phyloP scores from a whole-genome alignment of 441 rosid species.

The Omphalea diandra region DNA sequence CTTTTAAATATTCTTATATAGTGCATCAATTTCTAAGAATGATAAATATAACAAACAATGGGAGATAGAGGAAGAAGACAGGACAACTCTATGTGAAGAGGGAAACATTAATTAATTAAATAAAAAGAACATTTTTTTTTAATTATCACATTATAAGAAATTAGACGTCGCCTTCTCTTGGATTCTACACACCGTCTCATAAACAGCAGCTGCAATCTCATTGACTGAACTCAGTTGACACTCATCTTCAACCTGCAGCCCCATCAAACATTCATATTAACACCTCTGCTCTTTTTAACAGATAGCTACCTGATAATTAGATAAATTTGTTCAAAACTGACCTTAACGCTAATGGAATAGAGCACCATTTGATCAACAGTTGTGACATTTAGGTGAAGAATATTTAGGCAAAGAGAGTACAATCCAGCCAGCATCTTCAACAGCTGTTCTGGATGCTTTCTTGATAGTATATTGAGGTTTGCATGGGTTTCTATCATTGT shows the following conservation, averaged over 20 bases:
- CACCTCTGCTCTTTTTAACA: neutral
- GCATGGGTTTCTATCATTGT: slow-evolving; percentile 51
- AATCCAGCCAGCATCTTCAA: slow-evolving; percentile 45
- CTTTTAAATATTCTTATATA: too few species aligned
- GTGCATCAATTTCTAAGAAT: too few species aligned
- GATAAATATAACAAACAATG: too few species aligned
- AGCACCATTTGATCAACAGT: slow-evolving; percentile 41
- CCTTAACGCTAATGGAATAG: slow-evolving; percentile 55
- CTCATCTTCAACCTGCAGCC: slow-evolving; percentile 48
- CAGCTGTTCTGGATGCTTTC: slow-evolving; percentile 45
- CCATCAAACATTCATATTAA: slow-evolving; percentile 6
- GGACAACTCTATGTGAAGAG: too few species aligned
- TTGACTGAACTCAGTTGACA: slow-evolving; percentile 43
- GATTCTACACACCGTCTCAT: slow-evolving; percentile 47
- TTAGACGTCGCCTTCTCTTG: slow-evolving; percentile 27
- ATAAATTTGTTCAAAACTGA: too few species aligned
- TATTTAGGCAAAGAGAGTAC: slow-evolving; percentile 38
- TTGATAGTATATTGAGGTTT: slow-evolving; percentile 49
- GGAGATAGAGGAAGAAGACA: too few species aligned
- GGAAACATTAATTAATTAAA: too few species aligned
- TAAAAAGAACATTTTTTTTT: too few species aligned
- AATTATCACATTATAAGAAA: too few species aligned
- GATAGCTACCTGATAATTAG: too few species aligned
- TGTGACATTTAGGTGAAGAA: slow-evolving; percentile 57
- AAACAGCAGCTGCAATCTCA: slow-evolving; percentile 55